Conservation (phyloP, 768 basidiomycete genomes). For the Suillus clintonianus region DNA sequence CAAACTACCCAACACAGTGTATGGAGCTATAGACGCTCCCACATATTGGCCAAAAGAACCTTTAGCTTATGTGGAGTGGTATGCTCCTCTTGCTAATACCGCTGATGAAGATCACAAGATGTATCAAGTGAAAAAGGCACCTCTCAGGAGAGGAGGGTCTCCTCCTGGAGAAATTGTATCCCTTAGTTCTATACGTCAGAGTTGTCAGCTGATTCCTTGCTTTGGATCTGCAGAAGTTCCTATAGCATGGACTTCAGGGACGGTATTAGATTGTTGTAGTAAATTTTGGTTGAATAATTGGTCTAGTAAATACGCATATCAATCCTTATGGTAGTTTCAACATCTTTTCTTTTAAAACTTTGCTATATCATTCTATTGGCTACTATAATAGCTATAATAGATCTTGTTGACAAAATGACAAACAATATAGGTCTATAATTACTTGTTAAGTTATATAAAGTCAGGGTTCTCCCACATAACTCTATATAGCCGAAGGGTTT, state of each 20-base stretch:
- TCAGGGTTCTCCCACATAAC: no score
- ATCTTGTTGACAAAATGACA: no score
- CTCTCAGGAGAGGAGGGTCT: not conserved
- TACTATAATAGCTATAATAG: no score
- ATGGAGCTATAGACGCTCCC: not conserved
- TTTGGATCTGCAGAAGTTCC: not conserved
- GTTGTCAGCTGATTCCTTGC: conserved; percentile 8
- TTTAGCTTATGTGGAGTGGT: conserved; percentile 14
- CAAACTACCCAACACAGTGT: not conserved
- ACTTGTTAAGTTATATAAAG: no score
- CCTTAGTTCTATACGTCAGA: conserved; percentile 5
- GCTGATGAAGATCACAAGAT: conserved; percentile 8
- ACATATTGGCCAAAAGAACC: conserved; percentile 8
- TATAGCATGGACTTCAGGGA: not conserved
- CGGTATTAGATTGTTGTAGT: conserved; percentile 8
- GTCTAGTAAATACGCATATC: conserved; percentile 13
- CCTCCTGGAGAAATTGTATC: conserved; percentile 5
- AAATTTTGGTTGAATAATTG: conserved; percentile 15
- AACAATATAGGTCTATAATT: no score
- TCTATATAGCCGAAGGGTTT: no score
- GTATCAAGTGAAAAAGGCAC: conserved; percentile 8
- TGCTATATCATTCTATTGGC: no score
- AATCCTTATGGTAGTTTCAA: conserved; percentile 10
- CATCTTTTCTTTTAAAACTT: no score
- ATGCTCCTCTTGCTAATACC: not conserved